phyloP scores from a whole-genome alignment of 176 grass and related monocot species.

The Cenchrus purpureus region DNA sequence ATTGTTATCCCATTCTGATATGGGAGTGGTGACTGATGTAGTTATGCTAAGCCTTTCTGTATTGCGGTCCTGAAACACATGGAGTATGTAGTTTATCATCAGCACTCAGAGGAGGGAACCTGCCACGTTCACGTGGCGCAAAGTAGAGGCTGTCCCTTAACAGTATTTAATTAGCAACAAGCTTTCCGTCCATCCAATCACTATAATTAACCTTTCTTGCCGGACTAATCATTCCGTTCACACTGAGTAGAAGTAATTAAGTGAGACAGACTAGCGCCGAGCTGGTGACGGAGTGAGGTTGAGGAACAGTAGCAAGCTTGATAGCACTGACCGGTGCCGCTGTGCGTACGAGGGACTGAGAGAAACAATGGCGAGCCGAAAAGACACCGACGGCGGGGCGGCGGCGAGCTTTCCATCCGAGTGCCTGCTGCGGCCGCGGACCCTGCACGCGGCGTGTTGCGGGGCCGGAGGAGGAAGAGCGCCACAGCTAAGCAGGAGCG shows the following conservation, averaged over 20 bases:
- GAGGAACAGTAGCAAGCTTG: background rate
- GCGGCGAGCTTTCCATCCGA: background rate
- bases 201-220: background rate
- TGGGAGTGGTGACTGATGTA: background rate
- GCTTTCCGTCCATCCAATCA: background rate
- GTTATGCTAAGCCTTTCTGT: background rate
- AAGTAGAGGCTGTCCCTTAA: background rate
- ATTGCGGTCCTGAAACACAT: background rate
- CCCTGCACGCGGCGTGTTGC: background rate
- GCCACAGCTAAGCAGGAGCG: background rate
- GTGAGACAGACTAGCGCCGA: background rate
- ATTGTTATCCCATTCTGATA: background rate
- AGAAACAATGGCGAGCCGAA: background rate
- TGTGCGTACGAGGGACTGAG: background rate
- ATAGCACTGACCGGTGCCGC: background rate
- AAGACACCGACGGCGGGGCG: too few relatives aligned
- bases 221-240: background rate
- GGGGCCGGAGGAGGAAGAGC: background rate
- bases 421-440: background rate
- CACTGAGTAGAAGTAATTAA: background rate
- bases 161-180: background rate
- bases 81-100: background rate
- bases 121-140: background rate
- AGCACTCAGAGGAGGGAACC: background rate
- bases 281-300: background rate